Evolutionary conservation across 768 basidiomycete genomes (phyloP).

Genomic region (Chalciporus pseudorubinellus): DNA sequence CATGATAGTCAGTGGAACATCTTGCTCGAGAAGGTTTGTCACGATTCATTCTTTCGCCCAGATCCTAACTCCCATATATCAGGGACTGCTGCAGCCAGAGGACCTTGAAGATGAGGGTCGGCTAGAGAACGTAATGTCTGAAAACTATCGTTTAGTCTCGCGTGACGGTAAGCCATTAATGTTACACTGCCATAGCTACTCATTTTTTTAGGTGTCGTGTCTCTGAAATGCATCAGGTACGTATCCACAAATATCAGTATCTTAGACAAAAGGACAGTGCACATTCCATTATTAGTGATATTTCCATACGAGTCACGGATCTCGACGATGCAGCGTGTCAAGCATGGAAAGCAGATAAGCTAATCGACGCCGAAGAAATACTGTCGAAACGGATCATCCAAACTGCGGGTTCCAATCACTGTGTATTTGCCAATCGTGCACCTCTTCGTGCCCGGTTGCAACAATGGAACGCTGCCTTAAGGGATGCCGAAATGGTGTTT

Average conservation of each 20-base stretch:
- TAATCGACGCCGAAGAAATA: constrained; percentile 12
- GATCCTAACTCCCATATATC: background rate
- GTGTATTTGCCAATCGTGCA: background rate
- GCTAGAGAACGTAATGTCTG: constrained; percentile 1
- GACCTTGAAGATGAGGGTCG: background rate
- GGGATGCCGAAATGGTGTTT: constrained; percentile 12
- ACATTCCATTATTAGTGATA: too few species aligned
- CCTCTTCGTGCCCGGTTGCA: background rate
- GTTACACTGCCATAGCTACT: background rate
- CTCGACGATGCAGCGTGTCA: background rate
- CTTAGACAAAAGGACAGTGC: too few species aligned
- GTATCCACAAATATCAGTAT: background rate
- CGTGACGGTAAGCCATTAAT: constrained; percentile 2
- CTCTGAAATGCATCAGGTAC: constrained; percentile 1
- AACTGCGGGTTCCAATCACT: background rate
- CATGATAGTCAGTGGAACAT: constrained; percentile 15
- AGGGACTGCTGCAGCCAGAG: constrained; percentile 8
- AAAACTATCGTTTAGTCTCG: constrained; percentile 8
- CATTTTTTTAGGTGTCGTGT: constrained; percentile 2
- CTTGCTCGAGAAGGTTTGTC: constrained; percentile 9
- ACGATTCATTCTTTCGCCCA: background rate
- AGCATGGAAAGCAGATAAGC: constrained; percentile 5
- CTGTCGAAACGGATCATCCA: constrained; percentile 3
- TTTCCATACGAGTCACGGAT: constrained; percentile 1
- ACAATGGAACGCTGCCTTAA: background rate